Percentiles rank a stretch among this genome's conserved stretches.
These are phyloP conservation scores for Exidia glandulosa DNA, from an alignment of 768 basidiomycete genomes.

Conservation along the genomic window DNA sequence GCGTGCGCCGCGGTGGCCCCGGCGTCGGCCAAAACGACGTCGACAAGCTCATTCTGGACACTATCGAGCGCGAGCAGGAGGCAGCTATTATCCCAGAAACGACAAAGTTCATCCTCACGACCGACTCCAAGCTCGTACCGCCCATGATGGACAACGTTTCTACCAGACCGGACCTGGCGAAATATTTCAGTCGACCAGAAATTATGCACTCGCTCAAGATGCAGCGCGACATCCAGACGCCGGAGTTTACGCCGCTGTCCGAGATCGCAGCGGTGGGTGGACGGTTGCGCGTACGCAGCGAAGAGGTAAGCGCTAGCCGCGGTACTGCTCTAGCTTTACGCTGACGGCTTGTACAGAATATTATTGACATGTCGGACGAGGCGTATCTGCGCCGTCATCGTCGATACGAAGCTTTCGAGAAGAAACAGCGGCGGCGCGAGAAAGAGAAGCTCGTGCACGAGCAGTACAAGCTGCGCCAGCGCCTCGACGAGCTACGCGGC, in stretches of 20 bases:
- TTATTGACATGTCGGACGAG: constrained; percentile 68
- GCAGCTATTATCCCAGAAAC: constrained; percentile 58
- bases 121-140: constrained; percentile 44
- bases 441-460: constrained; percentile 89
- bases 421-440: constrained; percentile 73
- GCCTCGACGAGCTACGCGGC: constrained; percentile 68
- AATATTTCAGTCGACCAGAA: constrained; percentile 69
- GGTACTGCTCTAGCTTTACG: constrained; percentile 2
- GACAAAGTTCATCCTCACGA: constrained; percentile 63
- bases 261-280: constrained; percentile 48
- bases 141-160: constrained; percentile 23
- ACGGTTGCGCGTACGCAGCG: constrained; percentile 56
- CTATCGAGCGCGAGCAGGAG: constrained; percentile 56
- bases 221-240: constrained; percentile 67
- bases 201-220: constrained; percentile 60
- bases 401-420: constrained; percentile 80
- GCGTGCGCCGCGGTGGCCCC: constrained; percentile 69
- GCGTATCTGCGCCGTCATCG: constrained; percentile 74
- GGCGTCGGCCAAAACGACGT: constrained; percentile 71
- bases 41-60: constrained; percentile 77
- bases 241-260: constrained; percentile 43
- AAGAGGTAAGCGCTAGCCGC: constrained; percentile 45
- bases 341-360: constrained; percentile 25
- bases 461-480: constrained; percentile 82
- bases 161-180: constrained; percentile 41